A percentile compares a stretch with the other conserved stretches of the same genome.
These are phyloP conservation scores for Aspergillus steynii DNA, from an alignment of 495 filamentous ascomycete species.

Conservation along the genomic window DNA sequence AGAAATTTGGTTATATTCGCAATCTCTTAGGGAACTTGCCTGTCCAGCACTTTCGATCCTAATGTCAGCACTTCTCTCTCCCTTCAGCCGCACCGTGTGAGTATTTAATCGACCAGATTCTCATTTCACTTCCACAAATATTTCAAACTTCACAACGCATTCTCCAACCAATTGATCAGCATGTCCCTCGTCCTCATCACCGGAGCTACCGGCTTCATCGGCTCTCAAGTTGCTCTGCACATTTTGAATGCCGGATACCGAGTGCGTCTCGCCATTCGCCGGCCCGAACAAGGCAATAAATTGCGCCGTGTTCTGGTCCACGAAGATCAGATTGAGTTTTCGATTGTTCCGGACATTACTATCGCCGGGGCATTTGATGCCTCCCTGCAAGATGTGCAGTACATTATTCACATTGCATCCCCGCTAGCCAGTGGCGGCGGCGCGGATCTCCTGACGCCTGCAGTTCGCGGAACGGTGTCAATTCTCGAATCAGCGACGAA, in stretches of 20 bases:
- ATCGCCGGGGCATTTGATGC: constrained; percentile 44
- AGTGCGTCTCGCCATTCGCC: constrained; percentile 26
- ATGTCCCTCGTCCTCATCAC: constrained; percentile 29
- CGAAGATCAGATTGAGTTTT: constrained; percentile 31
- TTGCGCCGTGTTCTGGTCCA: constrained; percentile 20
- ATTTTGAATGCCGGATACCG: constrained; percentile 23
- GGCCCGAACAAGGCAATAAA: constrained; percentile 22
- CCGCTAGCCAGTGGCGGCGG: constrained; percentile 30
- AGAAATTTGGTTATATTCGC: no score
- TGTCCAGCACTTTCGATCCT: neutral
- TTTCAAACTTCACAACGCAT: neutral
- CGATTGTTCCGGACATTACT: constrained; percentile 50
- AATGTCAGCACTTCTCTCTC: no score
- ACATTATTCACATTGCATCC: constrained; percentile 54
- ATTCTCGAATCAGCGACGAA: constrained; percentile 39
- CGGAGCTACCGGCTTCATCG: constrained; percentile 37
- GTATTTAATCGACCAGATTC: no score
- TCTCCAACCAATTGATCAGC: neutral
- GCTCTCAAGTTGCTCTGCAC: constrained; percentile 26
- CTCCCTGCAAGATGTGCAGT: constrained; percentile 44
- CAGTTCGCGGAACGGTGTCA: constrained; percentile 33
- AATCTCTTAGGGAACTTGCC: no score
- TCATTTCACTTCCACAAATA: no score
- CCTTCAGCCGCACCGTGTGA: no score
- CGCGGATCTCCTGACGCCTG: constrained; percentile 31